phyloP scores from a whole-genome alignment of 1,284 basidiomycete species.

The Inonotus obliquus region DNA sequence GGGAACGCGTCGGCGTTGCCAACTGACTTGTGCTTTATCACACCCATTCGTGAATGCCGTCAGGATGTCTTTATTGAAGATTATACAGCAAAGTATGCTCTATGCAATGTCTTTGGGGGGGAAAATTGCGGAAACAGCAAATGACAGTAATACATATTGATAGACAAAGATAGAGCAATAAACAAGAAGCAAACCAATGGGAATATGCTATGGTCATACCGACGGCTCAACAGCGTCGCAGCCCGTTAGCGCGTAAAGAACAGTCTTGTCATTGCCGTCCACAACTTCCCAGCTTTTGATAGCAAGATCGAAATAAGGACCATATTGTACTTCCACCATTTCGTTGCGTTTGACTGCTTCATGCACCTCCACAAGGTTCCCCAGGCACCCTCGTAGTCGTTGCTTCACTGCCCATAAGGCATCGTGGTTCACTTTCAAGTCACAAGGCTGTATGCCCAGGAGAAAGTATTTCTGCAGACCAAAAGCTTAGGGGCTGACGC shows the following conservation, averaged over 20 bases:
- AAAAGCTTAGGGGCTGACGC: not conserved
- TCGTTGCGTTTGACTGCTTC: constrained; percentile 9
- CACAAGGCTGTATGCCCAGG: constrained; percentile 8
- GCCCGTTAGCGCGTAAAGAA: constrained; percentile 12
- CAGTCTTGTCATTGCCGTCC: not conserved
- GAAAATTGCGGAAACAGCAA: no score
- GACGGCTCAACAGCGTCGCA: constrained; percentile 9
- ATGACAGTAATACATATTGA: no score
- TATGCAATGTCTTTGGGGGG: not conserved
- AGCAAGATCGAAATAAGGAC: constrained; percentile 15
- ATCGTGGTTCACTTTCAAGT: constrained; percentile 10
- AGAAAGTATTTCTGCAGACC: constrained; percentile 14
- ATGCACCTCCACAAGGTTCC: constrained; percentile 18
- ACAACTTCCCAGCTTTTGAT: constrained; percentile 13
- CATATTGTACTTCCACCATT: constrained; percentile 10
- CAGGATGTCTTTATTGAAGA: not conserved
- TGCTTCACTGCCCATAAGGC: not conserved
- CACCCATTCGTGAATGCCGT: not conserved
- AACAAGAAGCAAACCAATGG: not conserved
- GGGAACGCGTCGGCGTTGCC: not conserved
- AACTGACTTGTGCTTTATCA: not conserved
- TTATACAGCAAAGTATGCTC: not conserved
- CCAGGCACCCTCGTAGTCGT: constrained; percentile 7
- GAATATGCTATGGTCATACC: not conserved
- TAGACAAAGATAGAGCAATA: not conserved